A percentile compares a stretch with the other conserved stretches of the same genome.
Conservation (phyloP, 1,139 yeast species). For the Arxiozyma slooffiae region DNA sequence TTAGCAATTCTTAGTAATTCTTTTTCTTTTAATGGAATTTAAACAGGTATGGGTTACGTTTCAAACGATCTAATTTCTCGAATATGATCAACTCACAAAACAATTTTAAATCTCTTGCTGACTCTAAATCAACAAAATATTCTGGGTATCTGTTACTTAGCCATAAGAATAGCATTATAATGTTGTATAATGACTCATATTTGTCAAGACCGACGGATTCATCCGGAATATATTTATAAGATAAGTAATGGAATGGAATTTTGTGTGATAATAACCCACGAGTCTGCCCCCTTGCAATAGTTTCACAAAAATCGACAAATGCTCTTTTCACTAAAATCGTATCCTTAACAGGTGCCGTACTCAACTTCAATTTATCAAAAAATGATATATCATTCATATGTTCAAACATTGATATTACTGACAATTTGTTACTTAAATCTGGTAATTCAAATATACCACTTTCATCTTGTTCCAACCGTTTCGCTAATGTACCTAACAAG, state of each 20-base stretch:
- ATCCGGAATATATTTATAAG: constrained; percentile 19
- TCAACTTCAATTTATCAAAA: constrained; percentile 47
- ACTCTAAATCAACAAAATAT: constrained; percentile 63
- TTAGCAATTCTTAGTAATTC: too few species aligned
- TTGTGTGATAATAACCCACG: constrained; percentile 30
- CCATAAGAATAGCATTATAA: constrained; percentile 71
- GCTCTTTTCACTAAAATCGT: constrained; percentile 27
- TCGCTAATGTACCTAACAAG: constrained; percentile 41
- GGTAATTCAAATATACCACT: constrained; percentile 19
- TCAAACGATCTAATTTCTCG: constrained; percentile 41
- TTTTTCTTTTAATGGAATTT: background rate
- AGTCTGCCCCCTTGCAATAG: too few species aligned
- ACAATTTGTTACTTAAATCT: constrained; percentile 36
- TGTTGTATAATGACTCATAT: constrained; percentile 63
- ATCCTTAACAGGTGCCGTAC: constrained; percentile 47
- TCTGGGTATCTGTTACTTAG: constrained; percentile 79
- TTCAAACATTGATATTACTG: constrained; percentile 39
- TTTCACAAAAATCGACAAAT: constrained; percentile 27
- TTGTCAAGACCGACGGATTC: constrained; percentile 36
- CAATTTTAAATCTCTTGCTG: constrained; percentile 60
- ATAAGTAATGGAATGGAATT: constrained; percentile 26
- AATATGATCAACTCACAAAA: constrained; percentile 57
- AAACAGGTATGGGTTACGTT: constrained; percentile 23
- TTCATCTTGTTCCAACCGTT: constrained; percentile 28
- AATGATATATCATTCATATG: constrained; percentile 32